Evolutionary conservation across 352 stramenopile genomes (phyloP), one percentile per base, ranked within the genome.

Genomic region (Pythium rishiriense): DNA sequence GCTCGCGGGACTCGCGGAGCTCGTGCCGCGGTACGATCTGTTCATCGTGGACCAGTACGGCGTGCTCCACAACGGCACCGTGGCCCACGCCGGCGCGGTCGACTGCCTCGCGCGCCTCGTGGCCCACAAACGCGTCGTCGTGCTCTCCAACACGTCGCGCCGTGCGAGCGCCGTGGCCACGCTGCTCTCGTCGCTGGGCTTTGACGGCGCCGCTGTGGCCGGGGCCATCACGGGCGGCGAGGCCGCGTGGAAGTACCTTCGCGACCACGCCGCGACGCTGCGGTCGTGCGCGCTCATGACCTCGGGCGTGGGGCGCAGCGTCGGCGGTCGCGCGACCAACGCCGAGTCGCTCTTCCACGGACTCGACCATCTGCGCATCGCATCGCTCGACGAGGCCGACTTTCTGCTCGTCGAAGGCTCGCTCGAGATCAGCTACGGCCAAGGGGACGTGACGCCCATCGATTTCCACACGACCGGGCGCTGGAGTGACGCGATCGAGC

Each of bases 1-100:
- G 4, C 56, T 85, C 33, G 22, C 48, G 8, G 79, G 77, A 1
- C 48, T 88, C 14, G 57, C 54, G 39, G 66, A 70, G 31, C 49
- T 95, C 25, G 55, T 79, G 6, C 70, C 83, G 42, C 58, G 62
- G 15, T 98, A 97, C 68, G 87, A 98, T 69, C 79, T 87, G 12
- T 96, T 98, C 66, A 81, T 98, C 55, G 74, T 97, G 21, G 91
- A 98, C 75, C 91, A 98, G 75, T 98, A 88, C 58, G 91, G 91
- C 43, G 91, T 98, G 22, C 71, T 98, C 61, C 91, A 98, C 75
- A 96, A 98, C 79, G 91, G 91, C 57, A 80, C 74, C 5, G 35
- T 75, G 25, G 70, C 76, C 21, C 85, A 97, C 56, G 64, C 76
- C 15, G 83, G 82, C 33, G 83, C 88, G 11, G 70, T 84, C 14